Base-by-base conservation (phyloP, 768 basidiomycete genomes). In the Calocera cornea region DNA sequence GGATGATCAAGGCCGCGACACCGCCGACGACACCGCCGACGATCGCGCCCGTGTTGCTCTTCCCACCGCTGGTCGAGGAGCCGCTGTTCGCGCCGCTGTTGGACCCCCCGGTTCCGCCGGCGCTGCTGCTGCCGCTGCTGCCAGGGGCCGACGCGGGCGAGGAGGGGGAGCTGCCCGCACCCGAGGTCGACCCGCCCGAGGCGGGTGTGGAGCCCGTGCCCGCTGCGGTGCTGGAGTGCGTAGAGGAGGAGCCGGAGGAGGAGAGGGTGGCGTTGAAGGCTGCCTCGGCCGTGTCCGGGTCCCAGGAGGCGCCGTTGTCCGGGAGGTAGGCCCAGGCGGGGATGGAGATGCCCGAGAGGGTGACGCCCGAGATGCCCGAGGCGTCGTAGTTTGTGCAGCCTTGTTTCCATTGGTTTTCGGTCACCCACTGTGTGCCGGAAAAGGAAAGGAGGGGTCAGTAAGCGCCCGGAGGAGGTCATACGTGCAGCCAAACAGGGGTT, bases 1-100 rank as follows among this genome's bases (percentile, higher is more conserved):
- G 0, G 8, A 76, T 1, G 14, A 68, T 36, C 27, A 82, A 36
- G 1, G 72, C 68, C 0, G 69, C 76, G 2, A 79, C 66, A 1
- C 83, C 83, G 66, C 83, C 83, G 22, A 84, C 80, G 2, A 80
- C 79, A 19, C 81, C 81, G 11, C 83, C 83, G 2, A 83, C 79
- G 68, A 85, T 83, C 1, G 82, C 76, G 36, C 78, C 81, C 0
- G 76, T 78, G 66, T 77, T 60, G 2, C 14, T 29, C 27, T 60
- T 27, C 7, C 27, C 31, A 5, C 5, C 2, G 31, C 54, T 33
- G 54, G 27, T 60, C 54, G 54, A 60, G 36, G 36, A 38, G 36
- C 36, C 36, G 36, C 14, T 38, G 7, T 5, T 38, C 7, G 5
- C 36, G 7, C 36, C 36, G 14, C 54, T 27, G 27, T 24, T 24